Conservation (phyloP, 2,329 filamentous ascomycete genomes). For the Hymenoscyphus fraxineus region DNA sequence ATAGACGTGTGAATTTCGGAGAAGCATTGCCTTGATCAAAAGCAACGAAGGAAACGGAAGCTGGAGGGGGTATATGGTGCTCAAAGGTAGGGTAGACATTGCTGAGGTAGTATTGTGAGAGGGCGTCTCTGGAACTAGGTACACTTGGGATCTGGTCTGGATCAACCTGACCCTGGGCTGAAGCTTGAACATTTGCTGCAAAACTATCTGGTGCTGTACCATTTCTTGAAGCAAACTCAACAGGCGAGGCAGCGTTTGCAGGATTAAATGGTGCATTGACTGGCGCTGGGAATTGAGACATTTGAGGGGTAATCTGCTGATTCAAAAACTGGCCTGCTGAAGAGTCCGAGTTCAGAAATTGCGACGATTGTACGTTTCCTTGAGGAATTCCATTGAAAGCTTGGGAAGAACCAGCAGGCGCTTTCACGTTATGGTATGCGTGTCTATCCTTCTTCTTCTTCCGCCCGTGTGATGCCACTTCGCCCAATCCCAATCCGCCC, state of each 20-base stretch:
- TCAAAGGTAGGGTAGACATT: slow-evolving; percentile 96
- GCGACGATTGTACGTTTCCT: slow-evolving; percentile 49
- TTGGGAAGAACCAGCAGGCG: slow-evolving; percentile 62
- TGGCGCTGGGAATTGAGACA: slow-evolving; percentile 60
- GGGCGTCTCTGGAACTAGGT: slow-evolving; percentile 75
- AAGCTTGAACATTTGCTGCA: slow-evolving; percentile 50
- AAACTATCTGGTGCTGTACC: slow-evolving; percentile 34
- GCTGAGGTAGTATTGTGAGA: slow-evolving; percentile 78
- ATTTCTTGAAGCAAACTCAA: slow-evolving; percentile 46
- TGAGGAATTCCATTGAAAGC: slow-evolving; percentile 66
- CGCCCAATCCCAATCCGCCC: slow-evolving; percentile 66
- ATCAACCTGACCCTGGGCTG: slow-evolving; percentile 73
- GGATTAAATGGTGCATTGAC: slow-evolving; percentile 50
- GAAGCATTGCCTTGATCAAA: slow-evolving; percentile 95
- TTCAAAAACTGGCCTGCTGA: slow-evolving; percentile 44
- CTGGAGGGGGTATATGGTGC: slow-evolving; percentile 84
- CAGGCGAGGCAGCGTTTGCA: slow-evolving; percentile 39
- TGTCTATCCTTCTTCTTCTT: slow-evolving; percentile 94
- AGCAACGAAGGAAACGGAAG: slow-evolving; percentile 84
- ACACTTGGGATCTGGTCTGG: slow-evolving; percentile 92
- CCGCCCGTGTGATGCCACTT: slow-evolving; percentile 47
- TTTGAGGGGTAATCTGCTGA: slow-evolving; percentile 42
- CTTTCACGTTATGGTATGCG: slow-evolving; percentile 83
- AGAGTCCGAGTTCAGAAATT: slow-evolving; percentile 56
- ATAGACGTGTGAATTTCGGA: slow-evolving; percentile 87